A percentile compares a stretch with the other conserved stretches of the same genome.
Conservation (phyloP, 2,329 filamentous ascomycete genomes). For the Scolecobasidium constrictum region DNA sequence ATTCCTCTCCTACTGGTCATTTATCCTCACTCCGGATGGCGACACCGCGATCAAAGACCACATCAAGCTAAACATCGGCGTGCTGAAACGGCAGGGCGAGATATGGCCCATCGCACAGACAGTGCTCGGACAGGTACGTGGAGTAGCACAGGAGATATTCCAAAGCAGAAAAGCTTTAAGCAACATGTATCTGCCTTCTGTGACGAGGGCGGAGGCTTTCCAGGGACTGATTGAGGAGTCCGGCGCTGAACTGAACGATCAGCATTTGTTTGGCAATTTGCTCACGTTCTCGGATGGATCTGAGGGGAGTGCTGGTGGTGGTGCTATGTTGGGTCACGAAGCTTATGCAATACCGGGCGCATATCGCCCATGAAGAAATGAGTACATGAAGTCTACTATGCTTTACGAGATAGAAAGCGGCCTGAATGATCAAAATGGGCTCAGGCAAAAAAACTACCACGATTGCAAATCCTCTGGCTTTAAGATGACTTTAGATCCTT, state of each 20-base stretch:
- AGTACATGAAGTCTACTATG: no score
- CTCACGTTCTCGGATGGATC: no score
- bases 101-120: constrained; percentile 64
- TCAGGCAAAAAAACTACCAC: no score
- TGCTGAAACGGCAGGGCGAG: constrained; percentile 54
- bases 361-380: no score
- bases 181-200: neutral
- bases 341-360: no score
- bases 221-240: constrained; percentile 8
- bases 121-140: constrained; percentile 62
- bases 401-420: no score
- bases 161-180: constrained; percentile 28
- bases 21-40: constrained; percentile 29
- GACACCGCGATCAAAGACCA: constrained; percentile 61
- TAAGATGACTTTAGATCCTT: no score
- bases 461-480: no score
- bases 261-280: neutral
- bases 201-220: constrained; percentile 8
- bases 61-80: constrained; percentile 68
- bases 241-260: neutral
- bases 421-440: no score
- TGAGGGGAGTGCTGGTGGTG: no score
- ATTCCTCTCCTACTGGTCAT: constrained; percentile 68
- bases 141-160: constrained; percentile 66
- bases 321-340: no score